phyloP scores from a whole-genome alignment of 148 eudicot species.

The Arbutus unedo region DNA sequence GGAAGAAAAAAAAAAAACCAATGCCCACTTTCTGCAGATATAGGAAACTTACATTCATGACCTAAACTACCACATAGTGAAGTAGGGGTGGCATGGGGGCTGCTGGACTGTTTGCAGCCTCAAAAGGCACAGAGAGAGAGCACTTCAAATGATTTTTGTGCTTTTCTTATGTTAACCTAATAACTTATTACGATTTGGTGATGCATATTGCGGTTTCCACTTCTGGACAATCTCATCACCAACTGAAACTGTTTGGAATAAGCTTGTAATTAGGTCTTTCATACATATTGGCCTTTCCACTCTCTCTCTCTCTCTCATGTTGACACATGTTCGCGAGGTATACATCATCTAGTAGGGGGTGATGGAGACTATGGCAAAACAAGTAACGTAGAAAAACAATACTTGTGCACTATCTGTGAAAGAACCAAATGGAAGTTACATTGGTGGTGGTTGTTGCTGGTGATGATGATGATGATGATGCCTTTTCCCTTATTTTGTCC shows the following conservation, averaged over 20 bases:
- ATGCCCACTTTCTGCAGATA: not conserved
- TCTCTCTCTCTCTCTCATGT: not conserved
- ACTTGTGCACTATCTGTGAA: not conserved
- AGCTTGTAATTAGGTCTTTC: not conserved
- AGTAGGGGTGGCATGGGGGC: not conserved
- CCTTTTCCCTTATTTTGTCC: not conserved
- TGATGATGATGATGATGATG: no score
- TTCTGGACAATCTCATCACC: not conserved
- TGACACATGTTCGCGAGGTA: not conserved
- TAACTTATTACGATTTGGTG: no score
- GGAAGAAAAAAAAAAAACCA: not conserved
- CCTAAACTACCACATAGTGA: conserved; percentile 14
- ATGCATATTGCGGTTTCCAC: not conserved
- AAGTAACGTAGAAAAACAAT: not conserved
- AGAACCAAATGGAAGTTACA: not conserved
- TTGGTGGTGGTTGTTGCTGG: not conserved
- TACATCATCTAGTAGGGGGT: not conserved
- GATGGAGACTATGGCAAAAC: not conserved
- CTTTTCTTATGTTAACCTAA: not conserved
- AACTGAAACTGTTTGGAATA: not conserved
- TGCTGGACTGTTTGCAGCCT: no score
- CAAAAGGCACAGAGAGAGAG: not conserved
- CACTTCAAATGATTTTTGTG: not conserved
- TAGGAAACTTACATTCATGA: conserved; percentile 10
- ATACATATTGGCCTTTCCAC: not conserved